These are phyloP conservation scores for Blastobotrys petasosporus DNA, from an alignment of 1,139 yeast species.

Conservation along the genomic window DNA sequence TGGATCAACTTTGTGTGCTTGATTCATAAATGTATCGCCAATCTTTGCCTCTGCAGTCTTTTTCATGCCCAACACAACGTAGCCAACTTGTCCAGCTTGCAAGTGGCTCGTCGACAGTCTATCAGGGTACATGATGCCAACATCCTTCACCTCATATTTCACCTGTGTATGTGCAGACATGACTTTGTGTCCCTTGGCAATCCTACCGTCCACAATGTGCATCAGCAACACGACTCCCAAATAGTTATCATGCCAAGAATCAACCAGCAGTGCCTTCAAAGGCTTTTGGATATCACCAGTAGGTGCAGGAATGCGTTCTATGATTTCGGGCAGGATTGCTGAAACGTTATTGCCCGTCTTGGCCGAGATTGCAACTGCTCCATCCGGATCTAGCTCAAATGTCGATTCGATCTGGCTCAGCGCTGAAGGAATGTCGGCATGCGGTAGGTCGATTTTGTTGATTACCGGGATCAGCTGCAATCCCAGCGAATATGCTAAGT, in stretches of 20 bases:
- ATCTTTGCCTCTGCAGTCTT: conserved; percentile 79
- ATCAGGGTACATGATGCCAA: conserved; percentile 95
- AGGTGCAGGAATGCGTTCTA: conserved; percentile 74
- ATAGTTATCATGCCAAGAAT: conserved; percentile 94
- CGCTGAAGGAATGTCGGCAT: conserved; percentile 77
- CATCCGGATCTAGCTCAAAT: conserved; percentile 70
- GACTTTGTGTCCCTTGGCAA: conserved; percentile 69
- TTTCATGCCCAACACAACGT: conserved; percentile 89
- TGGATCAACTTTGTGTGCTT: conserved; percentile 64
- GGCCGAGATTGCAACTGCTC: conserved; percentile 84
- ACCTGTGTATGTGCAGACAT: conserved; percentile 71
- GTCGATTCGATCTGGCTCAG: conserved; percentile 77
- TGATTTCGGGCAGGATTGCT: conserved; percentile 67
- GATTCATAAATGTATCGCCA: conserved; percentile 82
- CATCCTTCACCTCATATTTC: conserved; percentile 81
- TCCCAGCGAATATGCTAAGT: conserved; percentile 80
- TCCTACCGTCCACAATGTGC: conserved; percentile 74
- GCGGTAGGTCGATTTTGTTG: conserved; percentile 85
- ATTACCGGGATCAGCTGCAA: conserved; percentile 80
- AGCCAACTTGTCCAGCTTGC: conserved; percentile 90
- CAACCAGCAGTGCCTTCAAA: conserved; percentile 74
- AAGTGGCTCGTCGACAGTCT: conserved; percentile 51
- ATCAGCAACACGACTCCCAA: conserved; percentile 89
- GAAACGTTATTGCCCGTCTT: conserved; percentile 83
- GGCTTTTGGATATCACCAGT: conserved; percentile 50